Conservation (phyloP, 176 grass and related monocot genomes). For the Aegilops bicornis region DNA sequence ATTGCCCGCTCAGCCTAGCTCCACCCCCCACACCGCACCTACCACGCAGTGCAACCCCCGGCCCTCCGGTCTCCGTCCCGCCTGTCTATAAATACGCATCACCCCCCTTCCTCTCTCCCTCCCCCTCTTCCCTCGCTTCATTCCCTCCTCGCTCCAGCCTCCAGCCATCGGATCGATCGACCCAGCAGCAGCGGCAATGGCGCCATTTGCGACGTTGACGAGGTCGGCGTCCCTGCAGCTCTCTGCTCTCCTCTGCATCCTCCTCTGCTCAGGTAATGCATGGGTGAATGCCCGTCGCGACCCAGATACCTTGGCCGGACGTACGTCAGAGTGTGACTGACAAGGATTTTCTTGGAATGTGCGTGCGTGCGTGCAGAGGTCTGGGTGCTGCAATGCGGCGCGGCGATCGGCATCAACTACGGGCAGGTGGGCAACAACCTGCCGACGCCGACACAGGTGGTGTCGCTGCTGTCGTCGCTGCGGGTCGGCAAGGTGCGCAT, state of each 20-base stretch:
- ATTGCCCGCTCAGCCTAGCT: conserved; percentile 40
- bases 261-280: conserved; percentile 59
- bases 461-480: conserved; percentile 59
- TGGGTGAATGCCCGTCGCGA: no score
- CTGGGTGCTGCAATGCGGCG: conserved; percentile 26
- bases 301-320: background rate
- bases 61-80: background rate
- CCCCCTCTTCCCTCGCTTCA: conserved; percentile 21
- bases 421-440: conserved; percentile 94
- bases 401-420: conserved; percentile 89
- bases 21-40: conserved; percentile 37
- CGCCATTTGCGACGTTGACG: background rate
- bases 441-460: conserved; percentile 57
- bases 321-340: background rate
- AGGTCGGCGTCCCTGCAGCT: conserved; percentile 3
- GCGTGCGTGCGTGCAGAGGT: conserved; percentile 38
- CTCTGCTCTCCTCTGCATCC: conserved; percentile 45
- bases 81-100: conserved; percentile 13
- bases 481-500: conserved; percentile 72
- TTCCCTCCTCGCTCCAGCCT: conserved; percentile 16
- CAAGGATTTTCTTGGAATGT: background rate
- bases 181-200: conserved; percentile 15
- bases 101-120: conserved; percentile 15
- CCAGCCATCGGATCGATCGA: background rate
- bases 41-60: background rate